Base-by-base conservation (phyloP, 2,329 filamentous ascomycete genomes). In the Calonectria multiphialidica region DNA sequence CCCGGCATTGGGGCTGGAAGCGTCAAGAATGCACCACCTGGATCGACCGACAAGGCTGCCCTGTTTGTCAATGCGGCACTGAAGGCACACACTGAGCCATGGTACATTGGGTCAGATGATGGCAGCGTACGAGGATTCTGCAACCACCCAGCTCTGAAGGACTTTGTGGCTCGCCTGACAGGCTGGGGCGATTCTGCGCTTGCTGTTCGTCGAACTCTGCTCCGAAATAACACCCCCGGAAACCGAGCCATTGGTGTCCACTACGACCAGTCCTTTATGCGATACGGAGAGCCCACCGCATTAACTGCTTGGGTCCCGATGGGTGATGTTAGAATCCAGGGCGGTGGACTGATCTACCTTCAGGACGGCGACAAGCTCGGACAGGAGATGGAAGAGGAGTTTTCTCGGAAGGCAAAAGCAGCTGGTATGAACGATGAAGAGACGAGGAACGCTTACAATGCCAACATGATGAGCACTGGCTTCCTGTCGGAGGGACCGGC, bases 221-320 rank as follows among this genome's bases (percentile, higher is more conserved):
- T 91, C 61, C 82, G 90, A 40, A 91, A 91, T 74, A 91, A 90
- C 74, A 88, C 87, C 0, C 90, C 90, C 0, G 86, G 86, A 0
- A 90, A 88, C 66, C 88, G 88, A 75, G 88, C 89, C 0, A 91
- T 91, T 69, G 89, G 90, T 0, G 89, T 91, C 2, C 90, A 91
- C 72, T 91, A 91, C 76, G 90, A 91, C 75, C 89, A 91, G 79
- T 90, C 88, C 18, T 91, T 91, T 75, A 80, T 91, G 72, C 80
- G 89, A 1, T 80, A 90, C 75, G 90, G 89, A 0, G 88, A 90
- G 66, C 87, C 88, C 0, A 90, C 88, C 0, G 86, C 85, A 40
- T 80, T 91, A 1, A 91, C 90, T 5, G 89, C 88, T 0, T 92
- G 90, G 90, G 86, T 91, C 0, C 88, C 89, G 0, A 89, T 91